Evolutionary conservation across 1,139 yeast genomes (phyloP), one percentile per base, ranked within the genome.

Genomic region (Suhomyces kunorum): DNA sequence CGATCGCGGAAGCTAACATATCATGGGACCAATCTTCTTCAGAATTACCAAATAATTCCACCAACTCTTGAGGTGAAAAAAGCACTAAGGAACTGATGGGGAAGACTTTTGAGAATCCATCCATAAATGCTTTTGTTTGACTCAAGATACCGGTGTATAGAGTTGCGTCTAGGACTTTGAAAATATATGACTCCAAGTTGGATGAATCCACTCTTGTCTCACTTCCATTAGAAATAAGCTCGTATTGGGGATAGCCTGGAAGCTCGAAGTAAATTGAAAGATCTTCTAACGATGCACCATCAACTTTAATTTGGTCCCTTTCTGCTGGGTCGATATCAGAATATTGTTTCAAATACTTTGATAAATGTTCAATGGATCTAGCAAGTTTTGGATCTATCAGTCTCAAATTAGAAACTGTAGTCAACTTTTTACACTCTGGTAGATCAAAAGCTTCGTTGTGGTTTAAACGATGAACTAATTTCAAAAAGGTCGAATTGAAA

Each of bases 21-120:
- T 74, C 78, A 34, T 56, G 58, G 0, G 92, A 78, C 98, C 98
- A 92, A 55, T 92, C 98, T 55, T 89, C 98, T 38, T 82, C 82
- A 1, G 80, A 79, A 45, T 78, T 81, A 6, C 74, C 74, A 53
- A 87, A 81, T 38, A 92, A 59, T 31, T 76, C 76, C 2, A 77
- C 80, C 33, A 89, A 68, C 56, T 92, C 98, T 15, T 69, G 74
- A 0, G 95, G 80, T 1, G 87, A 74, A 50, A 92, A 85, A 2
- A 89, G 76, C 11, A 77, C 61, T 54, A 92, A 67, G 0, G 95
- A 83, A 13, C 75, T 69, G 46, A 83, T 82, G 0, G 97, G 96
- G 62, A 92, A 86, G 1, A 89, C 95, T 43, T 77, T 76, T 0
- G 94, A 80, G 54, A 92, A 90, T 0, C 98, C 98, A 12, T 76